Percentiles rank a stretch among this genome's conserved stretches.
Conservation (phyloP, 176 grass and related monocot genomes). For the Alopecurus myosuroides region DNA sequence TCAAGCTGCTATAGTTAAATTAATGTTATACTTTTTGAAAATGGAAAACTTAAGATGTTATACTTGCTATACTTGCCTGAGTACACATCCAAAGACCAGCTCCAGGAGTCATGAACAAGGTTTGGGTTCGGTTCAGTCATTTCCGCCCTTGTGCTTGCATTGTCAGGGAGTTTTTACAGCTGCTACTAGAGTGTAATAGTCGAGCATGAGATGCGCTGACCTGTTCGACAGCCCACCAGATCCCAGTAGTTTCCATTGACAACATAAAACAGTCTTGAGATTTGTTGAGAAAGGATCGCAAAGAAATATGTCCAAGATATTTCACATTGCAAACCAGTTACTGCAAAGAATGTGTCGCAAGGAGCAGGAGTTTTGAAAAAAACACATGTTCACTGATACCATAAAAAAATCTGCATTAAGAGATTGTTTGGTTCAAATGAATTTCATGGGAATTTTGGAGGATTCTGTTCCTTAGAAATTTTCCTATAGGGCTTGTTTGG, state of each 20-base stretch:
- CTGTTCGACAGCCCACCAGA: background rate
- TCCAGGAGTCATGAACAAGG: conserved; percentile 77
- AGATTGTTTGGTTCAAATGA: too few species aligned
- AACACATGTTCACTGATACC: conserved; percentile 30
- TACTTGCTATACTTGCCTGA: conserved; percentile 67
- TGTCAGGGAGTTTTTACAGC: conserved; percentile 16
- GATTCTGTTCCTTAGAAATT: too few species aligned
- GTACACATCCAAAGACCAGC: conserved; percentile 74
- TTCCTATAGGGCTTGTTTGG: too few species aligned
- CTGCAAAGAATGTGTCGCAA: background rate
- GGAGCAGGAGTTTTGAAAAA: background rate
- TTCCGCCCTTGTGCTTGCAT: background rate
- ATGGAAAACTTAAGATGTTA: background rate
- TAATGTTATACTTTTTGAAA: background rate
- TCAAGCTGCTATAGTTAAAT: background rate
- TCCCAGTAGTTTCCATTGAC: conserved; percentile 1
- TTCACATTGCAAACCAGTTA: background rate
- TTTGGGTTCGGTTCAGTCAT: conserved; percentile 57
- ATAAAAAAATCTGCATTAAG: background rate
- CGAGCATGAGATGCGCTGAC: background rate
- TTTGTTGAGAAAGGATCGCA: background rate
- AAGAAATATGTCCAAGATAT: background rate
- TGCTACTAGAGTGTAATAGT: conserved; percentile 8
- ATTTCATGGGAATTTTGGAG: too few species aligned
- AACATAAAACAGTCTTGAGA: background rate